Conservation (phyloP, 2,329 filamentous ascomycete species). For the Aspergillus vadensis region DNA sequence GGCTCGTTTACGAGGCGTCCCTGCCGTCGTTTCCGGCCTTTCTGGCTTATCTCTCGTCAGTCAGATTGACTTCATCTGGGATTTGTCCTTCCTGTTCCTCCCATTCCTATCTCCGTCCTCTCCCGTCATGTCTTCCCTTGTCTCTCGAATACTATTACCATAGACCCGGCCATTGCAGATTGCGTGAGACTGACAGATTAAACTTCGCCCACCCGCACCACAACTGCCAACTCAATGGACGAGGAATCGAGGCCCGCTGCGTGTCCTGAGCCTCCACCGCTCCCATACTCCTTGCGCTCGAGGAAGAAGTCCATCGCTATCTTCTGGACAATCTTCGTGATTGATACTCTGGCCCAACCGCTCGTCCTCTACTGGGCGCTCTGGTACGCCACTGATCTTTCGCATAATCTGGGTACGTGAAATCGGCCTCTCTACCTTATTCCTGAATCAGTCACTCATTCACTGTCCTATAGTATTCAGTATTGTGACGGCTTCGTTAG, state of each 20-base stretch:
- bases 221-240: conserved; percentile 33
- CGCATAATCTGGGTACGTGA: conserved; percentile 44
- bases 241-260: conserved; percentile 29
- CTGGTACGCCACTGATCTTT: conserved; percentile 58
- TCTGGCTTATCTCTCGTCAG: background rate
- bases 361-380: conserved; percentile 63
- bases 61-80: background rate
- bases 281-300: conserved; percentile 58
- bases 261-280: conserved; percentile 46
- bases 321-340: conserved; percentile 62
- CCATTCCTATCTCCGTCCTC: background rate
- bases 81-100: background rate
- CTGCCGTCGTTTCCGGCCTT: conserved; percentile 6
- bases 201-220: conserved; percentile 11
- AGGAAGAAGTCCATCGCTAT: conserved; percentile 58
- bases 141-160: conserved; percentile 6
- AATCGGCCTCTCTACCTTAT: background rate
- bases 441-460: background rate
- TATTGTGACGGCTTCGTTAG: conserved; percentile 44
- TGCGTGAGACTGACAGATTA: conserved; percentile 1
- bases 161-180: conserved; percentile 16
- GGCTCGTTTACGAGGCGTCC: background rate
- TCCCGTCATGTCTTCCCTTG: conserved; percentile 1
- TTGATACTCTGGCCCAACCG: conserved; percentile 62
- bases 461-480: conserved; percentile 39